phyloP scores from a whole-genome alignment of 371 early-diverging fungal species.

The Rhizopus arrhizus region DNA sequence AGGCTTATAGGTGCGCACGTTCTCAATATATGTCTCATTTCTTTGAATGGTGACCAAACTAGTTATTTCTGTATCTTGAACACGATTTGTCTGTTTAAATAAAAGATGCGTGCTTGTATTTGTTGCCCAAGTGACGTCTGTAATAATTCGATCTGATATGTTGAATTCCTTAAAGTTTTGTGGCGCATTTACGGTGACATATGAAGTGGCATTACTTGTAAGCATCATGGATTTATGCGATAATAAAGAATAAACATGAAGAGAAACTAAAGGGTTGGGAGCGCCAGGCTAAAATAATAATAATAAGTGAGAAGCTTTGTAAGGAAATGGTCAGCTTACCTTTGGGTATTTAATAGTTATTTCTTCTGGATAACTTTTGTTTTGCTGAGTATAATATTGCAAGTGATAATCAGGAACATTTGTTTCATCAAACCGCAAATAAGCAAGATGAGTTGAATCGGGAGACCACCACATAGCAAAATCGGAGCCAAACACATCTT shows the following conservation, averaged over 20 bases:
- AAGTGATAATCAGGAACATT: slow-evolving; percentile 78
- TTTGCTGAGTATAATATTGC: slow-evolving; percentile 63
- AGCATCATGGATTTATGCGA: slow-evolving; percentile 37
- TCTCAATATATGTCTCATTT: slow-evolving; percentile 26
- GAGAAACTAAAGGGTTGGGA: slow-evolving; percentile 80
- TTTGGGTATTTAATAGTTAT: slow-evolving; percentile 86
- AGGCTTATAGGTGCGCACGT: slow-evolving; percentile 59
- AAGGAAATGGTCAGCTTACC: slow-evolving; percentile 27
- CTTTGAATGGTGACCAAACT: slow-evolving; percentile 46
- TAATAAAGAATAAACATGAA: slow-evolving; percentile 64
- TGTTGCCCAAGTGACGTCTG: slow-evolving; percentile 80
- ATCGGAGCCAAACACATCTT: slow-evolving; percentile 79
- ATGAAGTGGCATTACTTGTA: slow-evolving; percentile 32
- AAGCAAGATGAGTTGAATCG: slow-evolving; percentile 79
- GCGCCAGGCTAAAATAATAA: slow-evolving; percentile 62
- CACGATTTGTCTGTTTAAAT: slow-evolving; percentile 81
- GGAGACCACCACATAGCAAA: slow-evolving; percentile 92
- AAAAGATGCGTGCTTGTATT: slow-evolving; percentile 59
- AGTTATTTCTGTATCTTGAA: slow-evolving; percentile 78
- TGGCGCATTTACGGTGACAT: slow-evolving; percentile 15
- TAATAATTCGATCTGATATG: slow-evolving; percentile 71
- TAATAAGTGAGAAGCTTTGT: not conserved
- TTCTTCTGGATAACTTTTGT: slow-evolving; percentile 71
- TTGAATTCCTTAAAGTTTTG: slow-evolving; percentile 45
- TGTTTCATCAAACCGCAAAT: slow-evolving; percentile 84